phyloP scores from a whole-genome alignment of 306 rosid genomes.

The Acmispon strigosus region DNA sequence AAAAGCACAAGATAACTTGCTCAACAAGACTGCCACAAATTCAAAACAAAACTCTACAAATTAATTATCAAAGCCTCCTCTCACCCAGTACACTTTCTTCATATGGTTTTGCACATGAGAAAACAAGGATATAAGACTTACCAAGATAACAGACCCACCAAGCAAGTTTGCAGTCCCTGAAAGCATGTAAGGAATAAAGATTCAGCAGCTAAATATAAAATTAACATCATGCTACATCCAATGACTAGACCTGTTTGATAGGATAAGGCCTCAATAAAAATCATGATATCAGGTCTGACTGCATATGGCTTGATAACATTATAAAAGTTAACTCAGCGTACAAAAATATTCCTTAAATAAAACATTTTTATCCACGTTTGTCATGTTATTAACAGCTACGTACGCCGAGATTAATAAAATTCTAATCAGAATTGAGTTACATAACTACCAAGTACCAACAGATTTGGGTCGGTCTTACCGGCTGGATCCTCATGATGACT shows the following conservation, averaged over 20 bases:
- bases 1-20: not conserved
- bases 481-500: too few relatives aligned
- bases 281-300: too few relatives aligned
- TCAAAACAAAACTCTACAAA: not conserved
- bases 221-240: constrained; percentile 1
- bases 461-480: too few relatives aligned
- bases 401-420: too few relatives aligned
- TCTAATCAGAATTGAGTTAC: too few relatives aligned
- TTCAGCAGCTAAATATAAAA: constrained; percentile 19
- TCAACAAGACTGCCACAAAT: not conserved
- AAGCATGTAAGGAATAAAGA: constrained; percentile 20
- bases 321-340: not conserved
- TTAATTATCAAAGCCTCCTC: not conserved
- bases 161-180: constrained; percentile 99
- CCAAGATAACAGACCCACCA: constrained; percentile 91
- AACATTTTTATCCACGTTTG: too few relatives aligned
- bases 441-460: too few relatives aligned
- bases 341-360: too few relatives aligned
- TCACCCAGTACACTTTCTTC: not conserved
- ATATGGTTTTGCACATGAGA: not conserved
- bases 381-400: not conserved
- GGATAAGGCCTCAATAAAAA: too few relatives aligned
- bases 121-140: constrained; percentile 24
- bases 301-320: not conserved
- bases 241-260: not conserved